A percentile compares a stretch with the other conserved stretches of the same genome.
Evolutionary conservation across 2,329 filamentous ascomycete species (phyloP).

Genomic region (Acrocalymma vagum): DNA sequence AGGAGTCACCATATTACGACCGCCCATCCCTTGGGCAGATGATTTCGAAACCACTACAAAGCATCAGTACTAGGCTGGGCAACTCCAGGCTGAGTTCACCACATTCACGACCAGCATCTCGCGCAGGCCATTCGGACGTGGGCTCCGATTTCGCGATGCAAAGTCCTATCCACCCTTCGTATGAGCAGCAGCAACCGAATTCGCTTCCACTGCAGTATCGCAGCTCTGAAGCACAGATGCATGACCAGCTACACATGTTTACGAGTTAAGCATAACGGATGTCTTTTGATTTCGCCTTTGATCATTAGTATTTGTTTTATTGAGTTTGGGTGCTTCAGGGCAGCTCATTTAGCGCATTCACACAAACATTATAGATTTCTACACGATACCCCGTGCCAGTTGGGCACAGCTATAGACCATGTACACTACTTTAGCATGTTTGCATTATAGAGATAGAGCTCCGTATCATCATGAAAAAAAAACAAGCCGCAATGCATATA

Average conservation of each 20-base stretch:
- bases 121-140: slow-evolving; percentile 32
- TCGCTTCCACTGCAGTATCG: slow-evolving; percentile 25
- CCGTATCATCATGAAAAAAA: too few relatives aligned
- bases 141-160: slow-evolving; percentile 32
- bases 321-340: too few relatives aligned
- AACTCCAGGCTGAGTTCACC: slow-evolving; percentile 32
- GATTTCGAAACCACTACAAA: slow-evolving; percentile 43
- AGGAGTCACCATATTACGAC: slow-evolving; percentile 47
- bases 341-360: too few relatives aligned
- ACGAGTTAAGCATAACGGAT: too few relatives aligned
- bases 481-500: too few relatives aligned
- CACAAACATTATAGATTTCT: too few relatives aligned
- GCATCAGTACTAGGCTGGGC: slow-evolving; percentile 38
- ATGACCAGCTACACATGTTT: slow-evolving; percentile 34
- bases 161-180: slow-evolving; percentile 21
- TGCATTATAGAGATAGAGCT: too few relatives aligned
- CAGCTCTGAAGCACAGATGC: slow-evolving; percentile 26
- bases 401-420: too few relatives aligned
- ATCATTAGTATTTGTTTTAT: too few relatives aligned
- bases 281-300: too few relatives aligned
- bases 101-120: slow-evolving; percentile 32
- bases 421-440: too few relatives aligned
- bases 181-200: slow-evolving; percentile 25
- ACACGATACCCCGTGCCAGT: too few relatives aligned
- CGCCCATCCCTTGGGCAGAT: slow-evolving; percentile 45